Evolutionary conservation across 306 rosid genomes (phyloP).

Genomic region (Erythrophleum fordii): DNA sequence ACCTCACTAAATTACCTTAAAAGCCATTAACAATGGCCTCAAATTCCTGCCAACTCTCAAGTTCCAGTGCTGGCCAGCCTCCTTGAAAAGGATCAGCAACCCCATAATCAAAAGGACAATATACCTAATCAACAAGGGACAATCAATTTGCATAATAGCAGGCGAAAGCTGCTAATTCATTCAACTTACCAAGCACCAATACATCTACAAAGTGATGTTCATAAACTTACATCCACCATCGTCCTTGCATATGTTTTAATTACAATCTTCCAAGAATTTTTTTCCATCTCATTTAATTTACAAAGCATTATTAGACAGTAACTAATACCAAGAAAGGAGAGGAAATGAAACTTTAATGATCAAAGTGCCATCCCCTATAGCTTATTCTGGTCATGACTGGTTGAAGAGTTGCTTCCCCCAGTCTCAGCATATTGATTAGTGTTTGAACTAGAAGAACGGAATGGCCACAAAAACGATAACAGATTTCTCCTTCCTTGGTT

Average conservation of each 20-base stretch:
- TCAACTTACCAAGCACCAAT: not conserved
- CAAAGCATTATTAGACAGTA: not conserved
- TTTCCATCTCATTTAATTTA: slow-evolving; percentile 6
- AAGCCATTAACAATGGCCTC: not conserved
- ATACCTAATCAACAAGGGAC: not conserved
- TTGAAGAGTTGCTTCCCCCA: slow-evolving; percentile 38
- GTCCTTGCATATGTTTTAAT: not conserved
- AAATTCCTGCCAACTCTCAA: not conserved
- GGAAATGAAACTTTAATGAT: slow-evolving; percentile 23
- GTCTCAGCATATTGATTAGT: slow-evolving; percentile 29
- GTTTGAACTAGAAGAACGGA: slow-evolving; percentile 40
- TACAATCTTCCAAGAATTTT: not conserved
- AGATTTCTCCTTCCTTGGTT: slow-evolving; percentile 48
- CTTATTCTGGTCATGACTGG: slow-evolving; percentile 37
- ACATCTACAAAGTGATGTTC: slow-evolving; percentile 6
- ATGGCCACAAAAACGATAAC: slow-evolving; percentile 50
- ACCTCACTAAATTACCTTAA: not conserved
- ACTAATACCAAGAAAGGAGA: not conserved
- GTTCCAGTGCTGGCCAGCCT: not conserved
- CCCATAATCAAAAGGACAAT: not conserved
- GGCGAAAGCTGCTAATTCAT: not conserved
- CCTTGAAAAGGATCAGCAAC: not conserved
- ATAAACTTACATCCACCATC: slow-evolving; percentile 1
- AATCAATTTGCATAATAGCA: not conserved
- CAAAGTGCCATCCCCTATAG: slow-evolving; percentile 43